Percentiles rank a stretch among this genome's conserved stretches.
phyloP scores from a whole-genome alignment of 148 eudicot species.

The Polygonum aviculare region DNA sequence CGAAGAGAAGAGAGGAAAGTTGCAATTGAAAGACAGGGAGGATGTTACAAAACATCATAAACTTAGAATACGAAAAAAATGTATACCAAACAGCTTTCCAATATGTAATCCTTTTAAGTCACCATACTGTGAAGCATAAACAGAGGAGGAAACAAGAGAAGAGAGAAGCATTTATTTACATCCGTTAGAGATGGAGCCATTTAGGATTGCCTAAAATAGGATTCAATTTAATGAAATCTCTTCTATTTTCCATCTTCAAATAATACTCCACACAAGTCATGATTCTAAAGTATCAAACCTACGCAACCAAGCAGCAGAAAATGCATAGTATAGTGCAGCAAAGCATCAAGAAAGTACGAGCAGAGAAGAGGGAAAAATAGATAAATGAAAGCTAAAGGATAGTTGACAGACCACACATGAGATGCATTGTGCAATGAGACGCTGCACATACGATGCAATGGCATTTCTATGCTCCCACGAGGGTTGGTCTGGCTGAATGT shows the following conservation, averaged over 20 bases:
- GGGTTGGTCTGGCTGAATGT: conserved; percentile 44
- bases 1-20: background rate
- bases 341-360: background rate
- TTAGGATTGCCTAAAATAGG: background rate
- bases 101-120: background rate
- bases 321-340: background rate
- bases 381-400: background rate
- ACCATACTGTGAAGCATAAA: background rate
- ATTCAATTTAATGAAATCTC: background rate
- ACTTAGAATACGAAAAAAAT: background rate
- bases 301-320: background rate
- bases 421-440: conserved; percentile 28
- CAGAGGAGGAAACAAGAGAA: background rate
- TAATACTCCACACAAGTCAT: background rate
- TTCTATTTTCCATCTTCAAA: background rate
- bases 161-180: background rate
- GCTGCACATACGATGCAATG: conserved; percentile 49
- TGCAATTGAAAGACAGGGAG: background rate
- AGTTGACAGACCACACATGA: conserved; percentile 10
- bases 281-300: background rate
- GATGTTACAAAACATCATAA: background rate
- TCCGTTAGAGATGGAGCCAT: background rate
- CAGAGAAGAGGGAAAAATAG: background rate
- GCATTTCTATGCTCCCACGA: conserved; percentile 47
- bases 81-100: background rate